phyloP scores from a whole-genome alignment of 257 asterid genomes.

The Gentiana macrophylla region DNA sequence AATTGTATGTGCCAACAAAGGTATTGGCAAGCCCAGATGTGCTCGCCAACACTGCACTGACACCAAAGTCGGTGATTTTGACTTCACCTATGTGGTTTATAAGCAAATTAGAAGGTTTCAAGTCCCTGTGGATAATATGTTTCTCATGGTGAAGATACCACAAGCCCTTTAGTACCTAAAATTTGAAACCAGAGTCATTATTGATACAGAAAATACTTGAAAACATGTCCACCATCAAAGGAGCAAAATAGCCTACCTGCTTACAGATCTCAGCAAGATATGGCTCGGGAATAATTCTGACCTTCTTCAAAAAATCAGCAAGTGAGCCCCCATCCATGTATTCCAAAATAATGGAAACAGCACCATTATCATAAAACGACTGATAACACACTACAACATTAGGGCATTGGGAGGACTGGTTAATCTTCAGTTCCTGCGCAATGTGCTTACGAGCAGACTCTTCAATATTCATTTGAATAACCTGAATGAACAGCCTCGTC shows the following conservation, averaged over 20 bases:
- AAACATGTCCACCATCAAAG: too few species aligned
- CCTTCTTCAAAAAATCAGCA: slow-evolving; percentile 83
- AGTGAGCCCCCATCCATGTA: slow-evolving; percentile 99
- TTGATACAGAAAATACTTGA: slow-evolving; percentile 5
- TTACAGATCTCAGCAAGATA: slow-evolving; percentile 91
- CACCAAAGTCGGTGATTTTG: slow-evolving; percentile 97
- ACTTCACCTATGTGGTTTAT: slow-evolving; percentile 95
- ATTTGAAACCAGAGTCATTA: slow-evolving; percentile 1
- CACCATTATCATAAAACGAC: slow-evolving; percentile 95
- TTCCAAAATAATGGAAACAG: slow-evolving; percentile 91
- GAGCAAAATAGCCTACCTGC: slow-evolving; percentile 42
- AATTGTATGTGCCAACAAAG: slow-evolving; percentile 95
- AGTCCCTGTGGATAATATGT: slow-evolving; percentile 90
- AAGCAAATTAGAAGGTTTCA: slow-evolving; percentile 91
- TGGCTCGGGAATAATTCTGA: slow-evolving; percentile 73
- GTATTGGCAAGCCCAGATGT: slow-evolving; percentile 88
- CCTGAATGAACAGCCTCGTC: slow-evolving; percentile 32
- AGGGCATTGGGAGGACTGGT: slow-evolving; percentile 94
- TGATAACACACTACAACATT: slow-evolving; percentile 78
- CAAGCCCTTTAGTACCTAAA: slow-evolving; percentile 90
- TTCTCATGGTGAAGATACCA: slow-evolving; percentile 99
- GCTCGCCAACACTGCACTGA: slow-evolving; percentile 76
- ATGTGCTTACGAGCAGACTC: slow-evolving; percentile 70
- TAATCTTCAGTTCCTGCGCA: slow-evolving; percentile 93
- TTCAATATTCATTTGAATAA: slow-evolving; percentile 93